A percentile compares a stretch with the other conserved stretches of the same genome.
Conservation (phyloP, 148 eudicot species). For the Rhododendron vialii region DNA sequence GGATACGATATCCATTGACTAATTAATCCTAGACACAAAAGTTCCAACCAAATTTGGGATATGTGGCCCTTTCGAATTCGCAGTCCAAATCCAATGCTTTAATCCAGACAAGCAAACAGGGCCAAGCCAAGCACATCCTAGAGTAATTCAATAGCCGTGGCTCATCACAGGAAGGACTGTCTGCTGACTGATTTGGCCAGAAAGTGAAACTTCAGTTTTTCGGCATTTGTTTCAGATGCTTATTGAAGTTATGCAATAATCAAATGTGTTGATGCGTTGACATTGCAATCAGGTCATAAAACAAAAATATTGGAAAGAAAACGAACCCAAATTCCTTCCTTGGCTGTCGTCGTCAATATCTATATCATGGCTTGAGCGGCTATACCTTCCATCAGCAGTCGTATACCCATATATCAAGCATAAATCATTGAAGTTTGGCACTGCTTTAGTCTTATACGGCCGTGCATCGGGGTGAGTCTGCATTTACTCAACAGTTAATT, state of each 20-base stretch:
- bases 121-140: background rate
- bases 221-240: background rate
- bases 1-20: background rate
- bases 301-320: background rate
- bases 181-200: background rate
- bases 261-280: background rate
- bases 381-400: constrained; percentile 39
- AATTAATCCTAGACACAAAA: background rate
- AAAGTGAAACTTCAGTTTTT: background rate
- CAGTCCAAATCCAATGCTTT: background rate
- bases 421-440: constrained; percentile 25
- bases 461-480: constrained; percentile 38
- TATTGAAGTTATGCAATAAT: background rate
- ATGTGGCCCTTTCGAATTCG: background rate
- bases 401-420: constrained; percentile 35
- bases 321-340: constrained; percentile 24
- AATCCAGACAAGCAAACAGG: background rate
- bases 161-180: background rate
- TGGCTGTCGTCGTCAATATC: constrained; percentile 27
- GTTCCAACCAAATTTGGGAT: background rate
- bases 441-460: constrained; percentile 24
- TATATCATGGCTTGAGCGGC: constrained; percentile 37
- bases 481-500: background rate
- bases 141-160: background rate
- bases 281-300: background rate